Evolutionary conservation across 179 eudicot genomes (phyloP).

Genomic region (Camellia oleifera): DNA sequence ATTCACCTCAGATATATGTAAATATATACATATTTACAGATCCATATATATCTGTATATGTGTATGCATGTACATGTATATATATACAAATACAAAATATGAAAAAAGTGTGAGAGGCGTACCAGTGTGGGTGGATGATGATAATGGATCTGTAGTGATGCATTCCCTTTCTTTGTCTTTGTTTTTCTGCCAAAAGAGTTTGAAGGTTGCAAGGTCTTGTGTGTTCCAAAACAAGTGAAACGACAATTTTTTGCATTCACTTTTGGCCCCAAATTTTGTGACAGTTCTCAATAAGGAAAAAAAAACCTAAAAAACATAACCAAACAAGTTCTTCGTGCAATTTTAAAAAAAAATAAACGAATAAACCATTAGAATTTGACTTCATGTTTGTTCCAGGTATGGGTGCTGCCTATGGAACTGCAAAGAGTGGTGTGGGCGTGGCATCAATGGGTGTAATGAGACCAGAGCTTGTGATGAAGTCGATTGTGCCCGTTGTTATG

Average conservation of each 20-base stretch:
- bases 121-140: not conserved
- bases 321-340: not conserved
- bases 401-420: constrained; percentile 71
- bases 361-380: not conserved
- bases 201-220: not conserved
- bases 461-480: constrained; percentile 63
- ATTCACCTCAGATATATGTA: not conserved
- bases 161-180: not conserved
- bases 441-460: constrained; percentile 75
- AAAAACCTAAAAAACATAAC: not conserved
- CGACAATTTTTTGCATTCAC: not conserved
- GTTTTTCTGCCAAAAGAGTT: not conserved
- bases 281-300: not conserved
- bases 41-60: not conserved
- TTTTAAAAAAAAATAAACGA: not conserved
- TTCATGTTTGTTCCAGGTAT: constrained; percentile 33
- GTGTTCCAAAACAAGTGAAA: not conserved
- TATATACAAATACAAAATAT: not conserved
- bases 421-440: constrained; percentile 66
- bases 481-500: constrained; percentile 67
- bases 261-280: not conserved
- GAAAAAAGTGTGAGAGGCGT: not conserved
- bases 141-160: not conserved
- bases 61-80: not conserved
- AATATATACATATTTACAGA: not conserved